These are phyloP conservation scores for Xylaria sp. DNA, from an alignment of 2,329 filamentous ascomycete species.

Conservation along the genomic window DNA sequence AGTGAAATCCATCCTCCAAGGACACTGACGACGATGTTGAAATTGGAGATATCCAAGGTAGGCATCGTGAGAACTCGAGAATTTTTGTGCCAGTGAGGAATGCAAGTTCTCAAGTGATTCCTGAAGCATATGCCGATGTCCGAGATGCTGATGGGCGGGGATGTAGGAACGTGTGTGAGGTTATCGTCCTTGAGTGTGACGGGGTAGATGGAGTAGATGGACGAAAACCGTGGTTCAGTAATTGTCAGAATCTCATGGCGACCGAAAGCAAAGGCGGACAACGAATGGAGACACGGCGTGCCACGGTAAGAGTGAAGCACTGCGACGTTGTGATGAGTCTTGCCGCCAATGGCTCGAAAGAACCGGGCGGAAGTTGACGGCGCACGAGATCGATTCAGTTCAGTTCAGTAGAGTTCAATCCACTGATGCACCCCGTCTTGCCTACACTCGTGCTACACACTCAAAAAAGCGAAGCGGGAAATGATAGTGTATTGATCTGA, in stretches of 20 bases:
- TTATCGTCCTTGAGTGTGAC: conserved; percentile 57
- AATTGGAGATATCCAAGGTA: conserved; percentile 73
- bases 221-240: not conserved
- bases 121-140: conserved; percentile 54
- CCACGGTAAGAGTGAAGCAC: conserved; percentile 3
- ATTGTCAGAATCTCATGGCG: not conserved
- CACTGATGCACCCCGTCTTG: not conserved
- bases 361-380: conserved; percentile 15
- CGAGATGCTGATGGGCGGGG: conserved; percentile 48
- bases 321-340: conserved; percentile 28
- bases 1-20: conserved; percentile 88
- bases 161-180: conserved; percentile 44
- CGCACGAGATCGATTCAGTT: not conserved
- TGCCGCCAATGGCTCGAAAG: conserved; percentile 8
- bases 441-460: not conserved
- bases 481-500: not conserved
- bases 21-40: conserved; percentile 85
- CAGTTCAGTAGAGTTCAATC: not conserved
- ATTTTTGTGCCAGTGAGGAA: not conserved
- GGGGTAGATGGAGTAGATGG: not conserved
- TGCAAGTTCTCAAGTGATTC: conserved; percentile 50
- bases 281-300: conserved; percentile 17
- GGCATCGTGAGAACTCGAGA: conserved; percentile 53
- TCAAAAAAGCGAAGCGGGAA: conserved; percentile 7
- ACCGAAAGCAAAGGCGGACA: not conserved